Base-by-base conservation (phyloP, 768 basidiomycete species). In the Mycena pura region DNA sequence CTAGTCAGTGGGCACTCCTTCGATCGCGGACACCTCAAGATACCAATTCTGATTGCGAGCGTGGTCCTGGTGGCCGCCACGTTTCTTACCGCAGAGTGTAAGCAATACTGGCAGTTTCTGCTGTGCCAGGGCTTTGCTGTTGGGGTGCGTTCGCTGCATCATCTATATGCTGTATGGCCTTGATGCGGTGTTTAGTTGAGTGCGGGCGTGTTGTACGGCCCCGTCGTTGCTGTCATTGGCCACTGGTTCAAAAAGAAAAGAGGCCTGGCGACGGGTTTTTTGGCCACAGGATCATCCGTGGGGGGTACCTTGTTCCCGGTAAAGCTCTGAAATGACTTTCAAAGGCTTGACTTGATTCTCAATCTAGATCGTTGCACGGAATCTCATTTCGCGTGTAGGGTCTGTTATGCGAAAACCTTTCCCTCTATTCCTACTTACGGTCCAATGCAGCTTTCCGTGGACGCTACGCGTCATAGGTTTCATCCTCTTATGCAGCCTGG, bases 31-130 rank as follows among this genome's bases (percentile, higher is more conserved):
- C 82, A 87, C 65, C 84, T 87, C 69, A 84, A 76, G 34, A 69
- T 80, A 4, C 81, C 87, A 7, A 77, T 84, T 29, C 60, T 83
- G 5, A 32, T 75, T 1, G 81, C 83, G 1, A 86, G 85, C 52
- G 76, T 73, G n/a, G 39, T 86, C 14, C 70, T 91, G 5, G 74
- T 93, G 5, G 62, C 74, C 0, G 80, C 84, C 32, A 88, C 86
- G 0, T 86, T 92, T 66, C 77, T 93, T n/a, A 76, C 84, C 3
- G 89, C 88, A 0, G 78, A 92, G 74, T 93, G 92, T 67, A 88
- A 76, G 10, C 59, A 81, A 57, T 93, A 89, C 66, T 93, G 91
- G 92, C 90, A 93, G 9, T 89, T 92, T 66, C 67, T 93, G 25
- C 79, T 93, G 0, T 91, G 85, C 60, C 91, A 93, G 71, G 91